Evolutionary conservation across 345 rosid genomes (phyloP).

Genomic region (Moricandia arvensis): DNA sequence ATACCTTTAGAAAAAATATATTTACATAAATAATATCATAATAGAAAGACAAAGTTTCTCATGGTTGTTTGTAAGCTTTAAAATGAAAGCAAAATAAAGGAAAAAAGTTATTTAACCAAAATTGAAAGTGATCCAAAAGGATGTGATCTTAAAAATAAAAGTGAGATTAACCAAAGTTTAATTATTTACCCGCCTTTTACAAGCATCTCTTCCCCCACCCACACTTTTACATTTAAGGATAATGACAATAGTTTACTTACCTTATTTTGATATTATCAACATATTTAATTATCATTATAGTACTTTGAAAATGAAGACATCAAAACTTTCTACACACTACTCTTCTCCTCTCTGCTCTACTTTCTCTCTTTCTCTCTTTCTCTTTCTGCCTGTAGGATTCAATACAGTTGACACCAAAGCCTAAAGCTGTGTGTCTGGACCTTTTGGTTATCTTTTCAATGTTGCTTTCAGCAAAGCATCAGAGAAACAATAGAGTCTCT

Average conservation of each 20-base stretch:
- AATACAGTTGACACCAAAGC: slow-evolving; percentile 31
- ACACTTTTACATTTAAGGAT: slow-evolving; percentile 24
- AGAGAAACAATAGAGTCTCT: slow-evolving; percentile 31
- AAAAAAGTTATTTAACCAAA: neutral
- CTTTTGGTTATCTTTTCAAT: slow-evolving; percentile 29
- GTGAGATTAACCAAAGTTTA: slow-evolving; percentile 28
- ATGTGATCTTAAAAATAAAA: slow-evolving; percentile 11
- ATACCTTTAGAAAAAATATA: no score
- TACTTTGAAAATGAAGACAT: slow-evolving; percentile 13
- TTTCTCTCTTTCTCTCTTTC: no score
- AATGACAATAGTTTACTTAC: slow-evolving; percentile 15
- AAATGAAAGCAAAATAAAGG: neutral
- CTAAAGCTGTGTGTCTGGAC: slow-evolving; percentile 23
- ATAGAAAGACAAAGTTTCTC: neutral
- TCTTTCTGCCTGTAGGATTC: slow-evolving; percentile 25
- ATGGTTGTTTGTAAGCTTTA: neutral
- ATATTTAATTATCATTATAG: neutral
- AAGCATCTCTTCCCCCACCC: slow-evolving; percentile 33
- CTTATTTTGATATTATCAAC: slow-evolving; percentile 14
- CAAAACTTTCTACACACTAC: slow-evolving; percentile 16
- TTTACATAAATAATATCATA: neutral
- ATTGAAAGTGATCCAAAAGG: slow-evolving; percentile 21
- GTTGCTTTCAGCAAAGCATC: slow-evolving; percentile 34
- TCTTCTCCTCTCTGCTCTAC: slow-evolving; percentile 10
- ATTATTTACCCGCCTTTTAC: slow-evolving; percentile 21